These are phyloP conservation scores for Mycogone perniciosa DNA, from an alignment of 2,329 filamentous ascomycete genomes.

Conservation along the genomic window DNA sequence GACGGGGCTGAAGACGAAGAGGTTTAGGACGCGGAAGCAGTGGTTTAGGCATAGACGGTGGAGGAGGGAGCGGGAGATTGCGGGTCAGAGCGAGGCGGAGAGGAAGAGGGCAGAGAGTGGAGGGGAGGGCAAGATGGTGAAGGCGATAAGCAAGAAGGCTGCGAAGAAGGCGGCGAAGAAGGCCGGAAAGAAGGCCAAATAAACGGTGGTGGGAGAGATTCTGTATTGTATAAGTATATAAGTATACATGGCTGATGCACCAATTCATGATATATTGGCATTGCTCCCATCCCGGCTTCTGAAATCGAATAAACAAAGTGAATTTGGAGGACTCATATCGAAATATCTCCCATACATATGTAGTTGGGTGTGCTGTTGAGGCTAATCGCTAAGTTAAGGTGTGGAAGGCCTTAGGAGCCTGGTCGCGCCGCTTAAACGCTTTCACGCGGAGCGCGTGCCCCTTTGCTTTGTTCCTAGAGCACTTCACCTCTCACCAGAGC, in stretches of 20 bases:
- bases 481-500: background rate
- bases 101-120: constrained; percentile 28
- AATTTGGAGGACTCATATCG: background rate
- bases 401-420: background rate
- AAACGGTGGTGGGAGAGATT: constrained; percentile 8
- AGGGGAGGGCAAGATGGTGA: constrained; percentile 24
- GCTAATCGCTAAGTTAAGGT: background rate
- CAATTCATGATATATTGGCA: too few species aligned
- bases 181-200: constrained; percentile 29
- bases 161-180: constrained; percentile 32
- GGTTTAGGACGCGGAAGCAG: constrained; percentile 45
- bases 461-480: background rate
- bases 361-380: background rate
- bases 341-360: background rate
- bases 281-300: too few species aligned
- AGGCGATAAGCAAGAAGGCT: constrained; percentile 29
- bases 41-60: constrained; percentile 40
- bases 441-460: background rate
- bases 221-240: background rate
- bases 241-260: background rate
- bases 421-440: background rate
- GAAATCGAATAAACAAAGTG: too few species aligned
- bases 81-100: constrained; percentile 35
- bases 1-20: constrained; percentile 43
- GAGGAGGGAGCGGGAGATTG: constrained; percentile 36